phyloP scores from a whole-genome alignment of 176 grass and related monocot genomes.

The Pontederia paniculata region DNA sequence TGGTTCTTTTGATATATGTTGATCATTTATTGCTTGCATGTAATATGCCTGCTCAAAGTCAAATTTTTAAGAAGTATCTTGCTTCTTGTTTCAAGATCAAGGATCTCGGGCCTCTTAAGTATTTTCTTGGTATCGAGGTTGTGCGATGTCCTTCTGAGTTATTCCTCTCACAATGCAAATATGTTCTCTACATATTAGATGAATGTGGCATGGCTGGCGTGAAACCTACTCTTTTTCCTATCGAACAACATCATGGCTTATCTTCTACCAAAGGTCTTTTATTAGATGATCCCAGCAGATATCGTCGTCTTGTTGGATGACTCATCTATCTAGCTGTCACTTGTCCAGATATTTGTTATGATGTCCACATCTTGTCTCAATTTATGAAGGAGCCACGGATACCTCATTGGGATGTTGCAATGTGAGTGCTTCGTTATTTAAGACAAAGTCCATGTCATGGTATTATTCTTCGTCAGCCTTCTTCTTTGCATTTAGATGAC shows the following conservation, averaged over 20 bases:
- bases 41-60: background rate
- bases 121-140: too few species aligned
- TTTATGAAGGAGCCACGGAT: background rate
- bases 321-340: background rate
- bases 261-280: background rate
- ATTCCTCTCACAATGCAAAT: background rate
- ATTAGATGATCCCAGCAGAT: background rate
- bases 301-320: background rate
- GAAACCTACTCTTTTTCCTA: too few species aligned
- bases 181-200: too few species aligned
- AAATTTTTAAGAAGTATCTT: background rate
- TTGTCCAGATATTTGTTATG: background rate
- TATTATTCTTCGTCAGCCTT: background rate
- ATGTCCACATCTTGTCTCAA: background rate
- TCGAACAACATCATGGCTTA: background rate
- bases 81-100: background rate
- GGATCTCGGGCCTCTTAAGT: too few species aligned
- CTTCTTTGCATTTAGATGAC: background rate
- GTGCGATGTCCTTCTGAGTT: background rate
- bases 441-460: background rate
- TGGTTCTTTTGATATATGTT: background rate
- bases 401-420: background rate
- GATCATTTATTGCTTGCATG: background rate
- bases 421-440: background rate
- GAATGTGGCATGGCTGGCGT: too few species aligned